Percentiles rank a stretch among this genome's conserved stretches.
Evolutionary conservation across 257 asterid species (phyloP).

Genomic region (Fraxinus americana): DNA sequence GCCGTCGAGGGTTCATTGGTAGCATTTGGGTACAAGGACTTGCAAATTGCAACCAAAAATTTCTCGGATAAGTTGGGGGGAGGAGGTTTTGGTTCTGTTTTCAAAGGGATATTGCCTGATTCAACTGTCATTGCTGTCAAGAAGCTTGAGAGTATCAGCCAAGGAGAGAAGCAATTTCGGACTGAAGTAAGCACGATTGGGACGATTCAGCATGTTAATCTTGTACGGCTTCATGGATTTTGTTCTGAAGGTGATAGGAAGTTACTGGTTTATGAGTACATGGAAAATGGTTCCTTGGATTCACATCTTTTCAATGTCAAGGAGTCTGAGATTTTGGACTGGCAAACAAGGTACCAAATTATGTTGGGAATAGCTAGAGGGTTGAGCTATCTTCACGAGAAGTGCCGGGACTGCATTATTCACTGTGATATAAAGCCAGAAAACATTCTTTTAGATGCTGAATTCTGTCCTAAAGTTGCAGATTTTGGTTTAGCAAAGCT

Average conservation of each 20-base stretch:
- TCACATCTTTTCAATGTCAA: not conserved
- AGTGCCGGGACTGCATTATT: slow-evolving; percentile 11
- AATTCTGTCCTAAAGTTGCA: slow-evolving; percentile 9
- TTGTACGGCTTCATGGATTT: not conserved
- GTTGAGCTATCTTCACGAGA: slow-evolving; percentile 9
- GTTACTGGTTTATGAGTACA: too few species aligned
- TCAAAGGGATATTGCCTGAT: slow-evolving; percentile 7
- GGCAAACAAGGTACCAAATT: slow-evolving; percentile 12
- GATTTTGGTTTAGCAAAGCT: slow-evolving; percentile 17
- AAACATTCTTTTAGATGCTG: slow-evolving; percentile 1
- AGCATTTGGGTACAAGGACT: slow-evolving; percentile 18
- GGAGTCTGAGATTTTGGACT: slow-evolving; percentile 6
- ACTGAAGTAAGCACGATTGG: slow-evolving; percentile 11
- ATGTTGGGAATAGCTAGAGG: slow-evolving; percentile 2
- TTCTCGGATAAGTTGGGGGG: not conserved
- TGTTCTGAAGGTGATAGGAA: too few species aligned
- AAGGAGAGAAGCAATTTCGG: too few species aligned
- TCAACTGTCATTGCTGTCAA: slow-evolving; percentile 14
- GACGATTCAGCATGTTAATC: slow-evolving; percentile 8
- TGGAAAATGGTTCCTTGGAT: not conserved
- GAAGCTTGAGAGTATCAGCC: slow-evolving; percentile 3
- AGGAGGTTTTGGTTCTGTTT: slow-evolving; percentile 14
- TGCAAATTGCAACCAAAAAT: too few species aligned
- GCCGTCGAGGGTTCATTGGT: slow-evolving; percentile 38
- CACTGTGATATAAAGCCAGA: slow-evolving; percentile 18